phyloP scores from a whole-genome alignment of 2,329 filamentous ascomycete species.

The Biscogniauxia sp. region DNA sequence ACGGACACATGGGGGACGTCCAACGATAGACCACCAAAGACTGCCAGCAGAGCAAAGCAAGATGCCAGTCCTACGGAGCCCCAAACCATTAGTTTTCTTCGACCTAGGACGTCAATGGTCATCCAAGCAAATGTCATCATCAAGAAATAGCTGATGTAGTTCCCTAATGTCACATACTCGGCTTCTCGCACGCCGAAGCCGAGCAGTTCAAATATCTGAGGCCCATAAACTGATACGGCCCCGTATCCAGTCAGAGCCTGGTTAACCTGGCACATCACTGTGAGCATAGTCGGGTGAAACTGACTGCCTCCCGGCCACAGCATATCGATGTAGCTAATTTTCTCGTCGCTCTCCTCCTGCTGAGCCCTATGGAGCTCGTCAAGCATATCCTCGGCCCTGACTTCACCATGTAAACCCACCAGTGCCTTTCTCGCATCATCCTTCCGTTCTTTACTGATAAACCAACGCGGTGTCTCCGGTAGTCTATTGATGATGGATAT shows the following conservation, averaged over 20 bases:
- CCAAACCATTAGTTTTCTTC: conserved; percentile 51
- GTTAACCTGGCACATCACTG: conserved; percentile 62
- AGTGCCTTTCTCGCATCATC: conserved; percentile 51
- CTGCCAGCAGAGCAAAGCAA: conserved; percentile 49
- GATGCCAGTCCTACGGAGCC: conserved; percentile 47
- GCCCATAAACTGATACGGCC: conserved; percentile 61
- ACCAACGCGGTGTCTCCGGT: conserved; percentile 59
- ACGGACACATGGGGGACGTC: conserved; percentile 39
- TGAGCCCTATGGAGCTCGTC: conserved; percentile 50
- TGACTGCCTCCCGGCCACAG: conserved; percentile 51
- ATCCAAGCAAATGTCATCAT: conserved; percentile 63
- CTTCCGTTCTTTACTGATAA: conserved; percentile 47
- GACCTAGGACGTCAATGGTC: conserved; percentile 54
- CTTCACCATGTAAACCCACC: conserved; percentile 47
- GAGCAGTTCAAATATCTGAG: conserved; percentile 62
- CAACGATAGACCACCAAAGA: conserved; percentile 49
- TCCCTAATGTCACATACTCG: conserved; percentile 57
- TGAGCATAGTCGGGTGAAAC: conserved; percentile 60
- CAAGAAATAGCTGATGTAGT: conserved; percentile 59
- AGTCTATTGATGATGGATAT: conserved; percentile 51
- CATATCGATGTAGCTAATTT: conserved; percentile 56
- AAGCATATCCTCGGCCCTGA: conserved; percentile 45
- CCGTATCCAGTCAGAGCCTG: conserved; percentile 58
- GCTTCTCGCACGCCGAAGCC: conserved; percentile 50
- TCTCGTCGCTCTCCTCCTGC: conserved; percentile 46